These are phyloP conservation scores for Monilinia fructigena DNA, from an alignment of 2,329 filamentous ascomycete species.

Conservation along the genomic window DNA sequence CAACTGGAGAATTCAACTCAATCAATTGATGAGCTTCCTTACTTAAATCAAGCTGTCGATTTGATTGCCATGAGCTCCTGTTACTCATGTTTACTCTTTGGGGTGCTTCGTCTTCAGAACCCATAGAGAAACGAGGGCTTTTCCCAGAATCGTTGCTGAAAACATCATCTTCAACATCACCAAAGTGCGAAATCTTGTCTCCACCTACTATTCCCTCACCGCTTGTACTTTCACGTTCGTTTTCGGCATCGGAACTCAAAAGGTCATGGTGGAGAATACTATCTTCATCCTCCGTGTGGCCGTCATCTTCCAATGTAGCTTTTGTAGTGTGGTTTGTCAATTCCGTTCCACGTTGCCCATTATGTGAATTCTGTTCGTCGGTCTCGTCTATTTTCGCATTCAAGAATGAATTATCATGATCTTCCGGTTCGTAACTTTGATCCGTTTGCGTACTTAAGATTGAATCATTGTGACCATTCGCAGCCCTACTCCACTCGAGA, in stretches of 20 bases:
- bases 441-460: constrained; percentile 40
- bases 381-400: constrained; percentile 35
- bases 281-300: constrained; percentile 24
- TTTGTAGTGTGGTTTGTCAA: constrained; percentile 28
- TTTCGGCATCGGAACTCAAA: constrained; percentile 16
- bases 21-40: constrained; percentile 30
- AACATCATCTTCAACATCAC: constrained; percentile 41
- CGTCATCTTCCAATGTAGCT: constrained; percentile 27
- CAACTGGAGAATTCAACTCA: constrained; percentile 32
- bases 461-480: constrained; percentile 37
- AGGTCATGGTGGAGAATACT: constrained; percentile 20
- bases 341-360: constrained; percentile 30
- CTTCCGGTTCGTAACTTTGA: constrained; percentile 34
- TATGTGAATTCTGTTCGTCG: constrained; percentile 32
- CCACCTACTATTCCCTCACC: constrained; percentile 27
- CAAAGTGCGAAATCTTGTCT: constrained; percentile 39
- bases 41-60: constrained; percentile 8
- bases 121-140: constrained; percentile 34
- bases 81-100: constrained; percentile 1
- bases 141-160: constrained; percentile 36
- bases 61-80: constrained; percentile 17
- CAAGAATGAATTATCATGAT: constrained; percentile 18
- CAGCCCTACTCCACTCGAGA: constrained; percentile 19
- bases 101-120: constrained; percentile 35
- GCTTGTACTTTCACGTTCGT: constrained; percentile 1